Evolutionary conservation across 2,329 filamentous ascomycete genomes (phyloP), one percentile per base, ranked within the genome.

Genomic region (Alternaria longipes): DNA sequence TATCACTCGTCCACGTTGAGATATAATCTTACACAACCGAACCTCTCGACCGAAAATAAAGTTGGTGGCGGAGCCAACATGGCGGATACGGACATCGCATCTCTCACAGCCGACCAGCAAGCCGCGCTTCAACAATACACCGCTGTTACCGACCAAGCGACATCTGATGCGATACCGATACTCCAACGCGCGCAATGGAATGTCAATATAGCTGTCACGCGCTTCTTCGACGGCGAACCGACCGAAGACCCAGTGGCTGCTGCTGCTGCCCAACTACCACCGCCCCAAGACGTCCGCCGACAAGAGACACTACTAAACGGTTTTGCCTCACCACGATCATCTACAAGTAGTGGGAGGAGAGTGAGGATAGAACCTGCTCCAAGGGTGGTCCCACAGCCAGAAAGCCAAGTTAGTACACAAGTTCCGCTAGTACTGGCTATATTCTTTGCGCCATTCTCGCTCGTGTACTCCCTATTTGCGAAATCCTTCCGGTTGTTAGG

Each of bases 211-310:
- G 94, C 95, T 59, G 94, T 99, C 66, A 89, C 95, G 67, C 96
- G 96, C 76, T 98, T 98, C 86, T 99, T 97, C 78, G 95, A 99
- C 74, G 95, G 95, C 69, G 95, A 98, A 81, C 90, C 90, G 4
- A 87, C 93, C 50, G 92, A 97, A 59, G 77, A 79, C 76, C 90
- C 88, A 12, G 83, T 94, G 18, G 90, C 91, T 59, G 90, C 91
- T 59, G 91, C 91, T 59, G 85, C 89, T 52, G 81, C 85, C n/a
- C 74, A 81, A 32, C 84, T 88, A 40, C 89, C 90, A 36, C 89
- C 90, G 18, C 87, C 87, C 47, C 84, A 87, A 65, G 81, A 88
- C 60, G 81, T 84, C 14, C 85, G 92, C 65, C 88, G 90, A 63
- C 82, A 85, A 67, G 91, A 96, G 73, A 96, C 92, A 62, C 84